A percentile compares a stretch with the other conserved stretches of the same genome.
Conservation (phyloP, 1,284 basidiomycete genomes). For the Melampsora larici-populina region DNA sequence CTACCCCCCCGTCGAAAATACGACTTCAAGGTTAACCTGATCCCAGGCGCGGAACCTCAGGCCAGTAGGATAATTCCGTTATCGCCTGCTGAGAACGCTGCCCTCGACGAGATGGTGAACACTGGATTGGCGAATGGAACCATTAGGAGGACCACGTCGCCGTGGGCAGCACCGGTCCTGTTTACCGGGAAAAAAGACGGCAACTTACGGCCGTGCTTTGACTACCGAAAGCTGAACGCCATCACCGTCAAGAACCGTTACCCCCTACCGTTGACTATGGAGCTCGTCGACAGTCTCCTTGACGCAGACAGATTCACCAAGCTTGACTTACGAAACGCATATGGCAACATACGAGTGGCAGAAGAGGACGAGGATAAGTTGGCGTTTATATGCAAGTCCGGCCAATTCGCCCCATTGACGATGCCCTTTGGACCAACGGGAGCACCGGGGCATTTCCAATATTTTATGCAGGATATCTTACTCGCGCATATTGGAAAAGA, state of each 20-base stretch:
- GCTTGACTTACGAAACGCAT: not conserved
- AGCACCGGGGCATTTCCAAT: constrained; percentile 45
- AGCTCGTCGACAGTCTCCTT: not conserved
- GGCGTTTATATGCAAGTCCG: not conserved
- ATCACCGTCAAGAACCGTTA: not conserved
- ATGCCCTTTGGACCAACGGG: constrained; percentile 42
- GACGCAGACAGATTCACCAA: constrained; percentile 1
- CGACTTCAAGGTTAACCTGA: not conserved
- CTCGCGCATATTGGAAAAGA: no score
- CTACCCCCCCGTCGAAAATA: not conserved
- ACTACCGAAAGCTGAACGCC: not conserved
- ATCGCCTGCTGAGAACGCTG: not conserved
- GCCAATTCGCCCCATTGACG: not conserved
- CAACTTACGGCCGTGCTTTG: no score
- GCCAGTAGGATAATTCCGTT: not conserved
- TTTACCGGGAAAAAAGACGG: no score
- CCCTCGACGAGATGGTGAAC: no score
- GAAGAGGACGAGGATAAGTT: not conserved
- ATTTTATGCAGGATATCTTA: no score
- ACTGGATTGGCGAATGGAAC: no score
- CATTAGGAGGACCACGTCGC: no score
- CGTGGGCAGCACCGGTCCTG: no score
- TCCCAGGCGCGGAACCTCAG: not conserved
- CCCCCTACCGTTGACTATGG: not conserved
- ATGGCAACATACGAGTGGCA: no score